Evolutionary conservation across 192 early-diverging fungal genomes (phyloP).

Genomic region (Gonapodya sp.): DNA sequence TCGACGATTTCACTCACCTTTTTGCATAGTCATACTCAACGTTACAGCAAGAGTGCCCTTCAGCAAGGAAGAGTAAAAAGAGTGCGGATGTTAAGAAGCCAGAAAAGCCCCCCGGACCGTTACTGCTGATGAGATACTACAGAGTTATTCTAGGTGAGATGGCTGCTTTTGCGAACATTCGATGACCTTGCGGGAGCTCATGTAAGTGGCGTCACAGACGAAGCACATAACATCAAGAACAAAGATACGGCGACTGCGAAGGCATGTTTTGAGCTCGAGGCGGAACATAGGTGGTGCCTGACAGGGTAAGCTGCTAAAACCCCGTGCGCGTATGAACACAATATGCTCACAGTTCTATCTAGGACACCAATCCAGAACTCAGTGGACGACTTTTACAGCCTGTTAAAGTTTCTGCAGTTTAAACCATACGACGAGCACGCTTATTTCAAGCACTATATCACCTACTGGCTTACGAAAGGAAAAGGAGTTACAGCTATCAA

Average conservation of each 20-base stretch:
- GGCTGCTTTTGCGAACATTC: background rate
- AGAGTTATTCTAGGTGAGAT: background rate
- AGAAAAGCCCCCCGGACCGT: background rate
- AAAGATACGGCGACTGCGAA: constrained; percentile 22
- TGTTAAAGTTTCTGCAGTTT: constrained; percentile 23
- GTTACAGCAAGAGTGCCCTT: background rate
- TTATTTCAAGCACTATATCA: background rate
- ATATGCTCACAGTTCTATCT: too few relatives aligned
- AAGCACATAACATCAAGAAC: constrained; percentile 38
- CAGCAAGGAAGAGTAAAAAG: background rate
- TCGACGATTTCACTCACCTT: background rate
- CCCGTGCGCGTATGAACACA: too few relatives aligned
- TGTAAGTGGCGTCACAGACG: constrained; percentile 24
- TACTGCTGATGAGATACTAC: background rate
- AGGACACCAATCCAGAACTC: background rate
- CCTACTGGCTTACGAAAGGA: background rate
- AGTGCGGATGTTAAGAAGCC: background rate
- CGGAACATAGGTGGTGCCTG: constrained; percentile 30
- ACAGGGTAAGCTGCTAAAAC: constrained; percentile 34
- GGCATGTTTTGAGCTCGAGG: constrained; percentile 17
- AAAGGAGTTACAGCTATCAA: background rate
- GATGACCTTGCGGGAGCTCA: background rate
- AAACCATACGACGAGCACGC: background rate
- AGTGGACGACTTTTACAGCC: constrained; percentile 28
- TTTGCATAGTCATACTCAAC: background rate